Percentiles rank a stretch among this genome's conserved stretches.
These are phyloP conservation scores for Geotrichum bryndzae DNA, from an alignment of 1,139 yeast genomes.

Conservation along the genomic window DNA sequence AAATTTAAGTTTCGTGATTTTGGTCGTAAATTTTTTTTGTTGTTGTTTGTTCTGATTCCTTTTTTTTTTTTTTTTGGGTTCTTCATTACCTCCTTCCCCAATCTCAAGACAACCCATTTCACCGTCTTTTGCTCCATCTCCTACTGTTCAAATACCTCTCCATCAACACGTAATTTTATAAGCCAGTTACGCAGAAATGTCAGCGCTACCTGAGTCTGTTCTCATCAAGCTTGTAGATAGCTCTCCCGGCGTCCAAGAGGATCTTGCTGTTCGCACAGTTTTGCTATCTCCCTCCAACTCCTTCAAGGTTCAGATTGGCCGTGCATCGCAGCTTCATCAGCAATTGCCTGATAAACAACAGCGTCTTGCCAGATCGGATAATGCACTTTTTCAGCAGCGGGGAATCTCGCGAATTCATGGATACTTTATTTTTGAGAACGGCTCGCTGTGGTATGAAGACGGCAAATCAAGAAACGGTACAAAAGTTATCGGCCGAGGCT, in stretches of 20 bases:
- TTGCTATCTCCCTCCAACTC: not conserved
- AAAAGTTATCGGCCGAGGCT: not conserved
- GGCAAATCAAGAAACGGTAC: slow-evolving; percentile 22
- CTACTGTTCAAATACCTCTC: not conserved
- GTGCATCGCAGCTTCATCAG: slow-evolving; percentile 1
- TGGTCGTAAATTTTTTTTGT: not conserved
- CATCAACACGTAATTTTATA: not conserved
- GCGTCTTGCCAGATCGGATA: slow-evolving; percentile 8
- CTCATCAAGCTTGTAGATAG: not conserved
- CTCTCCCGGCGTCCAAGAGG: not conserved
- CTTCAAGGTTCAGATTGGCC: slow-evolving; percentile 8
- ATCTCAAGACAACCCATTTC: not conserved
- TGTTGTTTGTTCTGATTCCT: not conserved
- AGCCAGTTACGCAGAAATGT: not conserved
- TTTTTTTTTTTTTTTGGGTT: not conserved
- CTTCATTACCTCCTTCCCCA: not conserved
- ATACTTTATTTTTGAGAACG: slow-evolving; percentile 14
- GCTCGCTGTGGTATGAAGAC: slow-evolving; percentile 19
- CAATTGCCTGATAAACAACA: not conserved
- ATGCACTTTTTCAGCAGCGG: slow-evolving; percentile 20
- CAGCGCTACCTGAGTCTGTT: not conserved
- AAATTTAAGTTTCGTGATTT: not conserved
- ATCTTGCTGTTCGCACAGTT: not conserved
- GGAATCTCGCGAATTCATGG: slow-evolving; percentile 25
- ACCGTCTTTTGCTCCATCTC: not conserved